Evolutionary conservation across 352 stramenopile genomes (phyloP).

Genomic region (Heterotrichella gracilis): DNA sequence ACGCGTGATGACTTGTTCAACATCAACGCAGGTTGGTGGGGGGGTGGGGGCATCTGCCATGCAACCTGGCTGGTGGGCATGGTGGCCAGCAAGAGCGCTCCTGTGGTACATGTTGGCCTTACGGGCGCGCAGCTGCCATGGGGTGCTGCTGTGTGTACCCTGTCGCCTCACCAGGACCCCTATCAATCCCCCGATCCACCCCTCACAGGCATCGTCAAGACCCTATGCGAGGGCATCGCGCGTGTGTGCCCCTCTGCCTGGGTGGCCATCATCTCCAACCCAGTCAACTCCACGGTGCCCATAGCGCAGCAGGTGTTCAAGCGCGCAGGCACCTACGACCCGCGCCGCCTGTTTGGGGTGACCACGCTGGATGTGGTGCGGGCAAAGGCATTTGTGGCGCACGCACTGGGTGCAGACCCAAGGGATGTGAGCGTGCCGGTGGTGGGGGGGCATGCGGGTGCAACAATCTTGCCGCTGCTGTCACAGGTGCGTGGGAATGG

Average conservation of each 20-base stretch:
- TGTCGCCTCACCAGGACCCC: no score
- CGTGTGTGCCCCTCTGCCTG: slow-evolving; percentile 72
- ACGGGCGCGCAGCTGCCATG: no score
- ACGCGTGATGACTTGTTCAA: slow-evolving; percentile 72
- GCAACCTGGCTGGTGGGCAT: no score
- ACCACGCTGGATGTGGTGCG: slow-evolving; percentile 88
- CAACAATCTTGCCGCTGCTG: slow-evolving; percentile 91
- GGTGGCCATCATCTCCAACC: slow-evolving; percentile 90
- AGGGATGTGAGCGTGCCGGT: slow-evolving; percentile 55
- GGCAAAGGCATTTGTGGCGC: slow-evolving; percentile 77
- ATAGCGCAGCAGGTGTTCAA: slow-evolving; percentile 94
- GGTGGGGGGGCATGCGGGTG: slow-evolving; percentile 88
- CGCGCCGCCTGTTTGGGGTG: slow-evolving; percentile 76
- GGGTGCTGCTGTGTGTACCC: no score
- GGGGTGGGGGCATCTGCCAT: no score
- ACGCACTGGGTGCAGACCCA: slow-evolving; percentile 31
- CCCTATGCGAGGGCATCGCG: slow-evolving; percentile 56
- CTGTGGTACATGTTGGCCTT: no score
- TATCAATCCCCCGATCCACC: no score
- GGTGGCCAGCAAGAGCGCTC: no score
- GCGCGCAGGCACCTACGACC: slow-evolving; percentile 33
- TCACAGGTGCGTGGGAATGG: no score
- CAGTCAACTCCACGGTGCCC: slow-evolving; percentile 94
- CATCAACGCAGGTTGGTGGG: slow-evolving; percentile 66
- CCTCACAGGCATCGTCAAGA: slow-evolving; percentile 78